Base-by-base conservation (phyloP, 768 basidiomycete genomes). In the Boletus tylopilopsis region DNA sequence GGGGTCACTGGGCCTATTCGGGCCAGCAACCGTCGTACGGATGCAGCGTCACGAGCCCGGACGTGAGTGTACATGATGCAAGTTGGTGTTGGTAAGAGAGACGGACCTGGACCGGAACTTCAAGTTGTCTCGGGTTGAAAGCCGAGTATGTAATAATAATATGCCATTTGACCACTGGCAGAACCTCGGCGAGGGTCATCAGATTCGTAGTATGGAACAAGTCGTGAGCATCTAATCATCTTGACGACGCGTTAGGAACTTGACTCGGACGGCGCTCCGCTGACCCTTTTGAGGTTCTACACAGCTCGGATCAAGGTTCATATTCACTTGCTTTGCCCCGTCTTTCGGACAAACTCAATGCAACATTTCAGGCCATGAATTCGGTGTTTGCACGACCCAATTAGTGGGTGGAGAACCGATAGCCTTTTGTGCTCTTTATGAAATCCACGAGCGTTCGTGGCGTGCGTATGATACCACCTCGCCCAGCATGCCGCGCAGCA, bases 61-160 rank as follows among this genome's bases (percentile, higher is more conserved):
- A 46, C 21, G 29, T 44, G 57, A 40, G 49, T 25, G 34, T 60
- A 48, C 63, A 64, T 64, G 42, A 25, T 41, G 38, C 5, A 37
- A 24, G 19, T 18, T 15, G 6, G 24, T 40, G 9, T 13, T 15
- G 33, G 13, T 11, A 10, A 18, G 9, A 33, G 2, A 5, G 12
- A n/a, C n/a, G n/a, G n/a, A n/a, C n/a, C n/a, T n/a, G n/a, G n/a
- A n/a, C n/a, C n/a, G n/a, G n/a, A n/a, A n/a, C n/a, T n/a, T n/a
- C n/a, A n/a, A n/a, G n/a, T n/a, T 45, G 48, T 16, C 33, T 36
- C 22, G 19, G 23, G n/a, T n/a, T n/a, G 15, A 15, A n/a, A 18
- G 33, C 5, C 6, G n/a, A 34, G 18, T 45, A 36, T 27, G 35
- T 45, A 36, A 36, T 45, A 13, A 27, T 45, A 36, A 36, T 45